Evolutionary conservation across 352 stramenopile species (phyloP), one percentile per base, ranked within the genome.

Genomic region (Nannochloropsis limnetica): DNA sequence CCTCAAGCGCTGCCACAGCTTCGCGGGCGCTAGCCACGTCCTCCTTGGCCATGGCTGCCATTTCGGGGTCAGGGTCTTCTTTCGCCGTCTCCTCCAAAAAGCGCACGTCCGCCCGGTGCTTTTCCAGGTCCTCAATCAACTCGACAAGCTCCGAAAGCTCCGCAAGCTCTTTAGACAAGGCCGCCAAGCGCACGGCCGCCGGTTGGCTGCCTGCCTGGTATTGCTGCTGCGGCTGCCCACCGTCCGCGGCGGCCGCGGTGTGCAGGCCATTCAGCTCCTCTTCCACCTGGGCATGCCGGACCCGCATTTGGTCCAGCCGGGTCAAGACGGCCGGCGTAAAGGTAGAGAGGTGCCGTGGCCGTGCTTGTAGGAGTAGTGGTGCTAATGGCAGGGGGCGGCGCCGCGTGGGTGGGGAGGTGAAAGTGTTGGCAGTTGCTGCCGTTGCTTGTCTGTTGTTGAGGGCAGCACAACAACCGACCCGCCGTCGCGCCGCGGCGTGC

Each of bases 1-100:
- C 69, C 86, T 86, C 8, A 86, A 86, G 15, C 88, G 88, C 86
- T 74, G 88, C 20, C 25, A 86, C 68, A 20, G 86, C 27, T 54
- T 83, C 37, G 67, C 81, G 14, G 83, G 82, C 20, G 54, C 22
- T 45, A 68, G 27, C 23, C 85, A 89, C 68, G 68, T 83, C 68
- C 22, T 74, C 61, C 25, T 23, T 74, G n/a, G 61, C 61, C 61
- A 74, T 74, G 61, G 61, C 61, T 29, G 61, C 61, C 61, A 74
- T 74, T 27, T 74, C 61, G n/a, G 61, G 61, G 61, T 74, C 61
- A 29, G 61, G 61, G 11, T 74, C 61, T 4, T 20, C 61, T 74
- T 74, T 74, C 4, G 25, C 61, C 61, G 61, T 74, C 9, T 74
- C 61, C 61, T 74, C 61, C 61, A 74, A 29, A 22, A 74, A 74